Evolutionary conservation across 345 rosid genomes (phyloP), one percentile per base, ranked within the genome.

Genomic region (Dimocarpus longan): DNA sequence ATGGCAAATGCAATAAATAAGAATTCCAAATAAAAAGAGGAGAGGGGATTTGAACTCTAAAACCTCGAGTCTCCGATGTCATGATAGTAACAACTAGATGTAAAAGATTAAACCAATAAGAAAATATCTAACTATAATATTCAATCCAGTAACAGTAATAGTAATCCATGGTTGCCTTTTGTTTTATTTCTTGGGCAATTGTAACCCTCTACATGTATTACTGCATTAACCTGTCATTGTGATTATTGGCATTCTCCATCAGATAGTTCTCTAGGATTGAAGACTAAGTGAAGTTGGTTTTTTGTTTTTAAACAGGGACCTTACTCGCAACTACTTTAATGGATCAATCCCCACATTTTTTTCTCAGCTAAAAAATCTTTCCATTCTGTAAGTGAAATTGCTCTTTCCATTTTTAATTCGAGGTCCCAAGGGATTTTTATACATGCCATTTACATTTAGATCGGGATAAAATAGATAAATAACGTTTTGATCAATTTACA

Each of bases 301-400:
- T 71, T 1, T 59, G 15, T 24, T 40, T 46, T 64, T 80, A 40
- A 24, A 70, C 91, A 96, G 99, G 7, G 98, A 96, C 79, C 88
- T 96, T 44, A 59, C 81, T 18, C 91, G 91, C 76, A 96, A 94
- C 88, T 90, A 82, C 70, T 66, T 96, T 70, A 89, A 12, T 78
- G 99, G 99, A 80, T 39, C 93, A 28, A 83, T 96, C 54, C 98
- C 98, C 8, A 24, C 77, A 10, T 90, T 80, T n/a, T 80, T 96
- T 72, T 79, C 87, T 70, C 82, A 39, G 71, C 88, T 93, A 18
- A 87, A 90, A 48, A 64, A 65, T 0, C 93, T 96, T 57, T 19
- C 63, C 63, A 8, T 8, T 57, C 26, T 59, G 64, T 59, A 59
- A 59, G 64, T 59, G 8, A 11, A 46, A 46, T 5, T 59, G 64